A percentile compares a stretch with the other conserved stretches of the same genome.
These are phyloP conservation scores for Dactylis glomerata DNA, from an alignment of 176 grass and related monocot genomes.

Conservation along the genomic window DNA sequence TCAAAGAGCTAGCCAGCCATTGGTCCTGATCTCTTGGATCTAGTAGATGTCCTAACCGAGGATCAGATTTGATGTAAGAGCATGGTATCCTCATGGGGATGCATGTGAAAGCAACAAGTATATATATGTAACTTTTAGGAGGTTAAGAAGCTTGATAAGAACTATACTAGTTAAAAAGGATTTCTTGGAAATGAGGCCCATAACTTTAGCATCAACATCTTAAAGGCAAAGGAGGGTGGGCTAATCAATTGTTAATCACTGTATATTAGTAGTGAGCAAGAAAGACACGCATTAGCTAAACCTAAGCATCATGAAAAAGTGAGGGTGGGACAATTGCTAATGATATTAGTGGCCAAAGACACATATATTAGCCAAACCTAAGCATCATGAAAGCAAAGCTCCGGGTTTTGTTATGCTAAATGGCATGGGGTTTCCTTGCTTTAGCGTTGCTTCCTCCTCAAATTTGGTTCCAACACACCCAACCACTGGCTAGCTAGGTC, in stretches of 20 bases:
- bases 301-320: conserved; percentile 34
- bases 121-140: conserved; percentile 2
- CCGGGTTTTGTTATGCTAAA: conserved; percentile 34
- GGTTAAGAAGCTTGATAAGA: conserved; percentile 12
- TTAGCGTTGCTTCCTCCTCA: conserved; percentile 39
- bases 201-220: conserved; percentile 31
- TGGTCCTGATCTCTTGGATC: conserved; percentile 11
- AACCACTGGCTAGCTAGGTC: conserved; percentile 6
- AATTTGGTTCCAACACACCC: conserved; percentile 33
- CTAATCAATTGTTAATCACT: neutral
- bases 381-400: conserved; percentile 32
- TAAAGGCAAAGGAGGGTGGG: conserved; percentile 2
- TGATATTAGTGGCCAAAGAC: neutral
- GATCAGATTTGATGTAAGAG: conserved; percentile 16
- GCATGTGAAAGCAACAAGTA: conserved; percentile 42
- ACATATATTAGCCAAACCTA: conserved; percentile 29
- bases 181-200: conserved; percentile 30
- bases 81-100: conserved; percentile 30
- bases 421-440: conserved; percentile 4
- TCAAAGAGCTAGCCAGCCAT: neutral
- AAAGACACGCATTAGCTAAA: conserved; percentile 22
- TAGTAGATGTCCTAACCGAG: conserved; percentile 13
- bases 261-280: neutral
- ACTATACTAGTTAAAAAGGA: conserved; percentile 16
- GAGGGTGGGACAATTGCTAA: neutral